Evolutionary conservation across 768 basidiomycete genomes (phyloP).

Genomic region (Podaxis sp.): DNA sequence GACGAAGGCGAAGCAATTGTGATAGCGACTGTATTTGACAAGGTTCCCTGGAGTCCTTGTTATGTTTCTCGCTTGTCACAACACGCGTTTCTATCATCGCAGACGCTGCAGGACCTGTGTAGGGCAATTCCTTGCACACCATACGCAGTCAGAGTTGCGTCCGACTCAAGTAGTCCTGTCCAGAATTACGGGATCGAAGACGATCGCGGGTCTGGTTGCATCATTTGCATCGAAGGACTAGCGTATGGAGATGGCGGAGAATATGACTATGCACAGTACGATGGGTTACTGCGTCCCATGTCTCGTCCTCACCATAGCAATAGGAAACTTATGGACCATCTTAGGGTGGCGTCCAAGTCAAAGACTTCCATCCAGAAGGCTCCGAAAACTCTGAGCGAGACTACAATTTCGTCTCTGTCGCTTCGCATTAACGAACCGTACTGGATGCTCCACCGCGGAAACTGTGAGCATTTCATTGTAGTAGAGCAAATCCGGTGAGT

Average conservation of each 20-base stretch:
- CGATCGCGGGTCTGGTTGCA: constrained; percentile 31
- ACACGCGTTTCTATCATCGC: constrained; percentile 68
- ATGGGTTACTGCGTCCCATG: neutral
- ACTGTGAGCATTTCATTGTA: constrained; percentile 79
- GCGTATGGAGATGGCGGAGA: constrained; percentile 56
- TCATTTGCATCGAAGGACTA: constrained; percentile 62
- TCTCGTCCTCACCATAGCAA: neutral
- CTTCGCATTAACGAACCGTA: constrained; percentile 76
- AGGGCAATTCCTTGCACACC: constrained; percentile 53
- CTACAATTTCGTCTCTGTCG: constrained; percentile 50
- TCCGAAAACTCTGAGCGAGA: constrained; percentile 44
- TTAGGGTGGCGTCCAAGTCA: constrained; percentile 30
- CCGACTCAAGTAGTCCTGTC: constrained; percentile 33
- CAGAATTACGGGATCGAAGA: constrained; percentile 16
- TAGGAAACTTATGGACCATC: constrained; percentile 49
- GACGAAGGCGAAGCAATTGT: constrained; percentile 46
- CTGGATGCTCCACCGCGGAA: constrained; percentile 78
- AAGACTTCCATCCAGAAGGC: constrained; percentile 34
- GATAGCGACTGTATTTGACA: constrained; percentile 60
- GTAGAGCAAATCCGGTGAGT: constrained; percentile 68
- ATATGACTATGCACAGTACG: constrained; percentile 59
- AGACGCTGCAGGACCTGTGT: constrained; percentile 67
- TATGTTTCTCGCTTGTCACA: constrained; percentile 63
- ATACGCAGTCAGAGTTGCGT: constrained; percentile 24
- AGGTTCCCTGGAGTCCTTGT: constrained; percentile 59